Evolutionary conservation across 2,329 filamentous ascomycete species (phyloP), one percentile per base, ranked within the genome.

Genomic region (Chaetoscypha palmicola): DNA sequence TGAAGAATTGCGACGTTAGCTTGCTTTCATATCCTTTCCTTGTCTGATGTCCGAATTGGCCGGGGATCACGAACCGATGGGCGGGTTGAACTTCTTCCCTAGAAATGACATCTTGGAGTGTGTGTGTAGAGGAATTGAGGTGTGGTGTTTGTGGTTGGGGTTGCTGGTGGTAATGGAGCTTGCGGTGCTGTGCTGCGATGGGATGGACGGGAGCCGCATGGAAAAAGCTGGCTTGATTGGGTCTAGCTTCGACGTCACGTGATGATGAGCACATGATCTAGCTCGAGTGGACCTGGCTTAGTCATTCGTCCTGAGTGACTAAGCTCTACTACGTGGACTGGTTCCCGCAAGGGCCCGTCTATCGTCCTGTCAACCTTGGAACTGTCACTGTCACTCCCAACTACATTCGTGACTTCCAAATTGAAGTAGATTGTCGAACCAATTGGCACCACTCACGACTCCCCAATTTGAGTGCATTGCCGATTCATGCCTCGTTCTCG

Each of bases 31-130:
- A 19, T 24, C 26, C 26, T 5, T 30, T 8, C 37, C 12, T 24
- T 30, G 9, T 17, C 23, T n/a, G 22, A 32, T 40, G 24, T 10
- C 20, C 20, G 10, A 37, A 41, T 30, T 36, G 23, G 38, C 47
- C 40, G 24, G 50, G 34, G 35, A 47, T 43, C 57, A 81, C 85
- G 63, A 78, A 91, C 86, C 72, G 67, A 90, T 70, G 59, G 83
- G 83, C 64, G 79, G 75, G 61, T 81, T 80, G 73, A 87, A 91
- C 76, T 88, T 90, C 77, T 89, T 90, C 66, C 82, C 81, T 69
- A 90, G 75, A 71, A 83, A 79, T 72, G 77, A 79, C 84, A 88
- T 87, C 62, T 71, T 83, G 74, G 64, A 64, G 57, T 59, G 61
- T 62, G 60, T 61, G 59, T 53, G 61, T 60, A 61, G 60, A 55